Base-by-base conservation (phyloP, 108 stramenopile species). In the Nitzschia sp. region DNA sequence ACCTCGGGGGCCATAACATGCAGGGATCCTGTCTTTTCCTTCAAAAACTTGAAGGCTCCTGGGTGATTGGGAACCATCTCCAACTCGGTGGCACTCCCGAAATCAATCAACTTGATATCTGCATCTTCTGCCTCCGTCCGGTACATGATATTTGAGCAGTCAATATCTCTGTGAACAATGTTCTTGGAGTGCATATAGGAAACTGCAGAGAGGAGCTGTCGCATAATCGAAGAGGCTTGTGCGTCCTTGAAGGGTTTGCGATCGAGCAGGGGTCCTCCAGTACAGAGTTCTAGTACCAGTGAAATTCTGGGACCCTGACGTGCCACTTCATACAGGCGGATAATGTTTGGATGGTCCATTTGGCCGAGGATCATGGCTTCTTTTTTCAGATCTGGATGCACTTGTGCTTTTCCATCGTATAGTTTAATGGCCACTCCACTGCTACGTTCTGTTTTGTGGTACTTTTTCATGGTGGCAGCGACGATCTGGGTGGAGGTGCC, bases 291-390 rank as follows among this genome's bases (percentile, higher is more conserved):
- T 76, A 91, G 57, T 48, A 96, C 66, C 15, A 96, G 73, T 24
- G 82, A 85, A 20, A 89, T 72, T 56, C 71, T 66, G 51, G 70
- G 59, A 12, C 72, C 67, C 51, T 87, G 74, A 58, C 79, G 88
- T 51, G 76, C 82, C 10, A 86, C 77, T 78, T 96, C 95, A 51
- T 89, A 90, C 14, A 83, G 75, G 22, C 85, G 84, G 34, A 96
- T 84, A 68, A 96, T 93, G 67, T 96, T 93, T 10, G 95, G 95
- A 70, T 96, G 93, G 56, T 96, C 95, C 22, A 79, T 70, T 64
- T 79, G 53, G 21, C 79, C 71, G 9, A 95, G 77, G 15, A 95
- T 80, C 17, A 59, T 63, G 41, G 92, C 91, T 64, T 95, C 94
- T 65, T 89, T 90, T 26, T 82, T 73, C 43, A 95, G 64, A 72